A percentile compares a stretch with the other conserved stretches of the same genome.
phyloP scores from a whole-genome alignment of 225 moss, liverwort and hornwort species.

The Sphagnum tenellum region DNA sequence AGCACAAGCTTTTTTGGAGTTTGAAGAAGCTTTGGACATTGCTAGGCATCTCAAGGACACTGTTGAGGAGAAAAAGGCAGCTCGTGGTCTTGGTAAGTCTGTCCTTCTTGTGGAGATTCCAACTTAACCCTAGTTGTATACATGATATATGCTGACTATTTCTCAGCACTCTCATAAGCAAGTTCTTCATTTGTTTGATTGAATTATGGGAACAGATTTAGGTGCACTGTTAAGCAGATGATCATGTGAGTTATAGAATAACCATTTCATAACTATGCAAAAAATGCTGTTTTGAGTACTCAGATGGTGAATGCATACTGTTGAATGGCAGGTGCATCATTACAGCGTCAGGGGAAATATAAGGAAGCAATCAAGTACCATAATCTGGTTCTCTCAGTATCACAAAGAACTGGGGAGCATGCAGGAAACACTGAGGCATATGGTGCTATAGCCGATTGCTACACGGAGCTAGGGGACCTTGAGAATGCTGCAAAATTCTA shows the following conservation, averaged over 20 bases:
- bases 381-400: slow-evolving; percentile 58
- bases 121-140: too few relatives aligned
- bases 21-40: slow-evolving; percentile 44
- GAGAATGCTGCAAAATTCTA: slow-evolving; percentile 88
- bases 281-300: too few relatives aligned
- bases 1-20: slow-evolving; percentile 59
- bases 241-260: not conserved
- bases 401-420: slow-evolving; percentile 56
- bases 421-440: slow-evolving; percentile 93
- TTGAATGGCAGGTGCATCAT: slow-evolving; percentile 64
- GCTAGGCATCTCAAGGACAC: slow-evolving; percentile 58
- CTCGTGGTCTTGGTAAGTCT: slow-evolving; percentile 78
- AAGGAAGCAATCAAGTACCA: slow-evolving; percentile 90
- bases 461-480: slow-evolving; percentile 83
- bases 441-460: slow-evolving; percentile 96
- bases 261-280: too few relatives aligned
- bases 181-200: too few relatives aligned
- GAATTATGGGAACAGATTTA: too few relatives aligned
- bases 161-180: too few relatives aligned
- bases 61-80: slow-evolving; percentile 91
- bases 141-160: too few relatives aligned
- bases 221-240: too few relatives aligned
- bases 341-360: slow-evolving; percentile 85
- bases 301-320: too few relatives aligned
- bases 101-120: too few relatives aligned